These are phyloP conservation scores for Globisporangium perplexum DNA, from an alignment of 352 stramenopile genomes.

Conservation along the genomic window DNA sequence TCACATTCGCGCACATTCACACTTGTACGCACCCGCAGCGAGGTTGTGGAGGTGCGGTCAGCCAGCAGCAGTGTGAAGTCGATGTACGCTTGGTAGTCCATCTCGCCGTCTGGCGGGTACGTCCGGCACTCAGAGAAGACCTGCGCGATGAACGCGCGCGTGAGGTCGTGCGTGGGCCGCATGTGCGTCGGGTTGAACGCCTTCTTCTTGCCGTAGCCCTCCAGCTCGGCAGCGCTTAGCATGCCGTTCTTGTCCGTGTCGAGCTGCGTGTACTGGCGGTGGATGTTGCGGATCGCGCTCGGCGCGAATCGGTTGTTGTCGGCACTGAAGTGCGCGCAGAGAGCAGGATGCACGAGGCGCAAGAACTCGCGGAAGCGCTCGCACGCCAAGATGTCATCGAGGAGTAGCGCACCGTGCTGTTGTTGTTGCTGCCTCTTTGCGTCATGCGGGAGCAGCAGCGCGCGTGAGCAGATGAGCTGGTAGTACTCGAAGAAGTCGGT, in stretches of 20 bases:
- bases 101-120: constrained; percentile 35
- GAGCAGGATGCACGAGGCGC: constrained; percentile 23
- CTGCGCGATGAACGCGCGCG: constrained; percentile 40
- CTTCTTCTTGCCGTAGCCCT: constrained; percentile 58
- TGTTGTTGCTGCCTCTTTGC: no score
- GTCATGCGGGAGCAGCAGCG: constrained; percentile 48
- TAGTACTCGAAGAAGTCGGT: constrained; percentile 49
- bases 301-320: constrained; percentile 29
- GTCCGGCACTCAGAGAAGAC: constrained; percentile 47
- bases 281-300: constrained; percentile 28
- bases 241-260: constrained; percentile 56
- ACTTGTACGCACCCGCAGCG: constrained; percentile 42
- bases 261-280: constrained; percentile 60
- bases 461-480: constrained; percentile 48
- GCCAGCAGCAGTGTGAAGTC: constrained; percentile 55
- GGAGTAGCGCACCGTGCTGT: constrained; percentile 19
- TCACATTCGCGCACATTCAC: background rate
- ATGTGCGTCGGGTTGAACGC: constrained; percentile 48
- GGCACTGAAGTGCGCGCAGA: constrained; percentile 24
- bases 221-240: constrained; percentile 38
- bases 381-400: constrained; percentile 31
- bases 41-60: constrained; percentile 25
- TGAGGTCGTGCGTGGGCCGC: constrained; percentile 54
- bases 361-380: constrained; percentile 35
- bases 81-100: constrained; percentile 60